Base-by-base conservation (phyloP, 345 rosid species). In the Hypericum perforatum region DNA sequence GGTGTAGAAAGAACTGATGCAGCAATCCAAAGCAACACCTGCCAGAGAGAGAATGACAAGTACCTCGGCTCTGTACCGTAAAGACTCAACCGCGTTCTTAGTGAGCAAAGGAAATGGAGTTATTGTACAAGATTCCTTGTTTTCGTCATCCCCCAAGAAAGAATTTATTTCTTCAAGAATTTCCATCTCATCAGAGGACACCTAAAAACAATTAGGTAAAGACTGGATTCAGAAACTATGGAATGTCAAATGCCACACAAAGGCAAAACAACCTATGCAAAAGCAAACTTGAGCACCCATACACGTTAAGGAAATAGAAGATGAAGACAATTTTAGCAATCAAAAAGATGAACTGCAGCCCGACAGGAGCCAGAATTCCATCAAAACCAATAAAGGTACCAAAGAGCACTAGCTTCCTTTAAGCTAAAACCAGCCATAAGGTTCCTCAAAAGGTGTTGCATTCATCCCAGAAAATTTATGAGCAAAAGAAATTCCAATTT, bases 31-130 rank as follows among this genome's bases (percentile, higher is more conserved):
- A 22, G 1, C 32, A 22, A 22, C 32, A 22, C 32, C n/a, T n/a
- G 10, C 14, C 3, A 32, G 11, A 14, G 14, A 40, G 41, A 13
- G 11, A 16, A 39, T 45, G 32, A 47, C 14, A 64, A 60, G 60
- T 58, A 87, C 98, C 94, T 87, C 96, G 59, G 98, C 92, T 61
- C 96, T 76, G 60, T 91, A 88, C 54, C 96, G 78, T 49, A 91
- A 70, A 56, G 82, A 82, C 79, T 88, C 96, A 10, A 82, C 88
- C 6, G 90, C 98, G 66, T 79, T 82, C 59, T 81, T 67, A 5
- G 95, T 82, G 48, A 87, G 74, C 63, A 77, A 68, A 54, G 90
- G 76, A 68, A 85, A 91, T 36, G 87, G 79, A 42, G 62, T 38
- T 53, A 91, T 74, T n/a, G 65, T 8, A 22, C 72, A 64, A 5